phyloP scores from a whole-genome alignment of 2,329 filamentous ascomycete species.

The Cladosporium sp. region DNA sequence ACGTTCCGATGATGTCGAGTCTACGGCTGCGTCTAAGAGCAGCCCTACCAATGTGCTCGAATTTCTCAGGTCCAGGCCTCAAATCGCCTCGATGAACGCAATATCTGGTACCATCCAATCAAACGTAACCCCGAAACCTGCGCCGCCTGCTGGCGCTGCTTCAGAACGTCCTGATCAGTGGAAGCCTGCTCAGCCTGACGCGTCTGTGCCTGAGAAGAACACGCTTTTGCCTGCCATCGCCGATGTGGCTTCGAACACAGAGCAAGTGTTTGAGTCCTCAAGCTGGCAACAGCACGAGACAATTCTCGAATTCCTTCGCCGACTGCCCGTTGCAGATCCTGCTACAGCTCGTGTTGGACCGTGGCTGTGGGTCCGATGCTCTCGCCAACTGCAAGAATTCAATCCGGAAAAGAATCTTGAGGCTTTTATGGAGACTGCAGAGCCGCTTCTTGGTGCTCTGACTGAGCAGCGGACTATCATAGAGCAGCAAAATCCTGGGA shows the following conservation, averaged over 20 bases:
- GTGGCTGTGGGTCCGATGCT: conserved; percentile 74
- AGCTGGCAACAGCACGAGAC: conserved; percentile 56
- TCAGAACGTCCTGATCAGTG: too few relatives aligned
- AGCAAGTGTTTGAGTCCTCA: conserved; percentile 29
- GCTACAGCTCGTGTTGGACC: conserved; percentile 42
- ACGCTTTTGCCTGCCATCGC: too few relatives aligned
- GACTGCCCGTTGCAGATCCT: conserved; percentile 65
- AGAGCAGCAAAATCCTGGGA: conserved; percentile 47
- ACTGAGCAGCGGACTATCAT: conserved; percentile 46
- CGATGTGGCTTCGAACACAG: too few relatives aligned
- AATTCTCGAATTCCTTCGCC: conserved; percentile 60
- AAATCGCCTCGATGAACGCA: conserved; percentile 13
- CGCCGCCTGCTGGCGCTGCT: too few relatives aligned
- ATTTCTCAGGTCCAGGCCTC: conserved; percentile 20
- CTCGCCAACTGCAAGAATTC: conserved; percentile 28
- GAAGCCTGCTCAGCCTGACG: too few relatives aligned
- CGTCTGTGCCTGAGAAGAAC: too few relatives aligned
- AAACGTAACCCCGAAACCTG: too few relatives aligned
- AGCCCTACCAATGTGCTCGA: conserved; percentile 10
- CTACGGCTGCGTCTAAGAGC: neutral
- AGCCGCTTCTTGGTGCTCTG: conserved; percentile 51
- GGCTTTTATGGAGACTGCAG: conserved; percentile 52
- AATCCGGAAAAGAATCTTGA: conserved; percentile 43
- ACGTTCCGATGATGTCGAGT: neutral
- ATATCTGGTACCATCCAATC: too few relatives aligned